A percentile compares a stretch with the other conserved stretches of the same genome.
These are phyloP conservation scores for Amylocarpus encephaloides DNA, from an alignment of 2,329 filamentous ascomycete genomes.

Conservation along the genomic window DNA sequence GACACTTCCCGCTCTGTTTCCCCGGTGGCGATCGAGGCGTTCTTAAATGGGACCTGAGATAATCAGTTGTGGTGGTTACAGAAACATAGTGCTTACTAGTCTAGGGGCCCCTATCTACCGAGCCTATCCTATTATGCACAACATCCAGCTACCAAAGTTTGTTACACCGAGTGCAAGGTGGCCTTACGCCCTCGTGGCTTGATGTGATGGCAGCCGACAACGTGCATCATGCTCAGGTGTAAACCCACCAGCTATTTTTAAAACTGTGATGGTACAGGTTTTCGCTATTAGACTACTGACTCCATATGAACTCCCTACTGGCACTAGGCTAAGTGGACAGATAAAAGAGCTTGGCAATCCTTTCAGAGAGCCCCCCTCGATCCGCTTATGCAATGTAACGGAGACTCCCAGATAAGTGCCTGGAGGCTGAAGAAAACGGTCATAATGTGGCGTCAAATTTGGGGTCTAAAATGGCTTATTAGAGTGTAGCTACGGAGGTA, in stretches of 20 bases:
- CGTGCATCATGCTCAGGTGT: constrained; percentile 1
- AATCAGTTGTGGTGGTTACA: neutral
- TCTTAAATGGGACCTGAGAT: constrained; percentile 4
- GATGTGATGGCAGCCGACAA: neutral
- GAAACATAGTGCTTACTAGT: constrained; percentile 4
- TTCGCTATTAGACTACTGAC: neutral
- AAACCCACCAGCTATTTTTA: constrained; percentile 2
- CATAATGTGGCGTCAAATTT: constrained; percentile 2
- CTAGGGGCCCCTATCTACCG: neutral
- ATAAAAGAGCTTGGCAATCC: constrained; percentile 1
- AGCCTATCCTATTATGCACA: constrained; percentile 3
- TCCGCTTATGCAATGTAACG: constrained; percentile 3
- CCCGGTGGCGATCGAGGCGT: neutral
- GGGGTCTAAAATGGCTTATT: neutral
- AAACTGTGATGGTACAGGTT: neutral
- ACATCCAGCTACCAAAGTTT: constrained; percentile 1
- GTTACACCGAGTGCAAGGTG: constrained; percentile 1
- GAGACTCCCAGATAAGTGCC: neutral
- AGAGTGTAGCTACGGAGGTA: neutral
- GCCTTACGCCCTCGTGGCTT: constrained; percentile 5
- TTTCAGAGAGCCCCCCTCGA: neutral
- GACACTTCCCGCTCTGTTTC: neutral
- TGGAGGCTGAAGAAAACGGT: constrained; percentile 4
- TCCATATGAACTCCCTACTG: neutral
- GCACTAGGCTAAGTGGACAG: neutral